Evolutionary conservation across 352 stramenopile genomes (phyloP).

Genomic region (Phytopythium litorale): DNA sequence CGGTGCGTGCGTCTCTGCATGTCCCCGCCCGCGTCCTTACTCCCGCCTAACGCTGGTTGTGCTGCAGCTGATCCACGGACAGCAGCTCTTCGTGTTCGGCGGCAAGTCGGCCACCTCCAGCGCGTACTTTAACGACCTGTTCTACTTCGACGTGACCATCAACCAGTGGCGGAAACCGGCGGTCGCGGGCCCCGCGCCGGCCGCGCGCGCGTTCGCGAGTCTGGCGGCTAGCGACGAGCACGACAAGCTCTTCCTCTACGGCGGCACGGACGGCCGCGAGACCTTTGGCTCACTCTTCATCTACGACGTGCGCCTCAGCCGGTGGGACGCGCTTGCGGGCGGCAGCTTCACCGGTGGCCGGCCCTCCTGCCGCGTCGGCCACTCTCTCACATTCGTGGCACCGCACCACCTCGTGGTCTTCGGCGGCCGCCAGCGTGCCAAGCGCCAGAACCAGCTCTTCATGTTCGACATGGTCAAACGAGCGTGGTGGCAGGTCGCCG

Average conservation of each 20-base stretch:
- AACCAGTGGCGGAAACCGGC: conserved; percentile 51
- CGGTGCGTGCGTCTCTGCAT: conserved; percentile 19
- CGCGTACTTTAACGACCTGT: conserved; percentile 66
- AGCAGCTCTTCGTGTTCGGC: conserved; percentile 67
- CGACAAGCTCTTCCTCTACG: conserved; percentile 65
- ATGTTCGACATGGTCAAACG: conserved; percentile 38
- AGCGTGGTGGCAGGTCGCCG: conserved; percentile 26
- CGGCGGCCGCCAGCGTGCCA: conserved; percentile 37
- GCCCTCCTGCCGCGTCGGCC: conserved; percentile 52
- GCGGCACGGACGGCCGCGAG: conserved; percentile 46
- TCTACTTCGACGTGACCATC: conserved; percentile 63
- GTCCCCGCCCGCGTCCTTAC: neutral
- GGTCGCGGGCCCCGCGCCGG: conserved; percentile 26
- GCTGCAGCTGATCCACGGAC: conserved; percentile 40
- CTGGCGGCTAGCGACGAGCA: conserved; percentile 38
- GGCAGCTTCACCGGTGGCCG: conserved; percentile 26
- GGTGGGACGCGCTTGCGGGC: conserved; percentile 50
- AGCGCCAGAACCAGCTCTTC: conserved; percentile 52
- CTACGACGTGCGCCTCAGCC: conserved; percentile 41
- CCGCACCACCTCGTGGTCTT: conserved; percentile 58
- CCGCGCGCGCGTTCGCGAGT: conserved; percentile 43
- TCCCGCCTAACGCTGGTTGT: neutral
- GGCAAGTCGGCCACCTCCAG: conserved; percentile 48
- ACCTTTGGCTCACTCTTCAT: conserved; percentile 59
- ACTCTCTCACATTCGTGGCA: conserved; percentile 47